Conservation (phyloP, 2,329 filamentous ascomycete species). For the Cladorrhinum sp. region DNA sequence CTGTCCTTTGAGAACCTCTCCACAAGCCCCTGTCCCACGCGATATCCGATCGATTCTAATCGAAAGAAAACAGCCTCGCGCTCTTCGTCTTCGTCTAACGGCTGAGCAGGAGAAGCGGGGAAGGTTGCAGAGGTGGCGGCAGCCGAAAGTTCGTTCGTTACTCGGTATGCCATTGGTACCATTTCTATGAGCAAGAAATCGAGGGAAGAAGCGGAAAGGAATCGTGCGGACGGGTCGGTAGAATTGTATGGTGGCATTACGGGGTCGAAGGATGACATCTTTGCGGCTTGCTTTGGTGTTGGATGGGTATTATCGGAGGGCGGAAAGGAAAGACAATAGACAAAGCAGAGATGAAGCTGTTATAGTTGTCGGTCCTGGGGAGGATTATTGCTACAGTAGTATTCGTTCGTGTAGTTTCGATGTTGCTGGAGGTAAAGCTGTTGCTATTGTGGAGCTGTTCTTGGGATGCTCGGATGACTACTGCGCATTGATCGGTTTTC, state of each 20-base stretch:
- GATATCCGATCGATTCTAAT: constrained; percentile 80
- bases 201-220: constrained; percentile 80
- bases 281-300: background rate
- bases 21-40: constrained; percentile 87
- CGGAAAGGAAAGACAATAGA: background rate
- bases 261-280: constrained; percentile 52
- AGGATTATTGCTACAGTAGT: no score
- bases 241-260: constrained; percentile 67
- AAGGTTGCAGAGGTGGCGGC: background rate
- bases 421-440: no score
- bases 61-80: constrained; percentile 82
- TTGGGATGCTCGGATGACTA: background rate
- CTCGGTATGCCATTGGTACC: constrained; percentile 86
- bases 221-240: constrained; percentile 70
- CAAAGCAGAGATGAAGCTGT: no score
- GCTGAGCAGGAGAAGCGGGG: background rate
- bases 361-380: no score
- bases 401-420: no score
- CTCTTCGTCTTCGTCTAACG: constrained; percentile 74
- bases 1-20: constrained; percentile 83
- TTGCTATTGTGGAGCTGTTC: no score
- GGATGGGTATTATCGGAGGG: background rate
- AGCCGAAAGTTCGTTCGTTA: constrained; percentile 67
- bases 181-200: constrained; percentile 96
- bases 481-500: background rate